Evolutionary conservation across 2,329 filamentous ascomycete genomes (phyloP).

Genomic region (Talaromyces sp.): DNA sequence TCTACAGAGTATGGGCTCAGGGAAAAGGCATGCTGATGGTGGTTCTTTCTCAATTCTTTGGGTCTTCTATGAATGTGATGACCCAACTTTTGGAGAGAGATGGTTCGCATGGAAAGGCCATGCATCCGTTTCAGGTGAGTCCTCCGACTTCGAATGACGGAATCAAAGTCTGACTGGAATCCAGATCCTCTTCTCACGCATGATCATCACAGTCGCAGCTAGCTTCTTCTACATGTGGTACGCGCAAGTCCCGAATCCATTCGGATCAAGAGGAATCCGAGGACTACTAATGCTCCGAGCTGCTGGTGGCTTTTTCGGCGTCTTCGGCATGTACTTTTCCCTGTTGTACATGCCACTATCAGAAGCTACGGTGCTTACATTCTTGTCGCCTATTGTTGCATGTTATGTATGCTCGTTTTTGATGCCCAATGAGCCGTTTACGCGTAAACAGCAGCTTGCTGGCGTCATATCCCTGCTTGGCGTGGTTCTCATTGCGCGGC

Average conservation of each 20-base stretch:
- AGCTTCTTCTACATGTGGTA: conserved; percentile 72
- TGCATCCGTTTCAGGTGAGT: conserved; percentile 71
- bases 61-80: conserved; percentile 78
- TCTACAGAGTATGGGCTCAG: conserved; percentile 49
- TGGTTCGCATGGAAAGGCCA: conserved; percentile 62
- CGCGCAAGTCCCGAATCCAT: conserved; percentile 62
- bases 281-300: conserved; percentile 67
- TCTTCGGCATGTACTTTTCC: conserved; percentile 74
- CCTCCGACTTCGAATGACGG: neutral
- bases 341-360: conserved; percentile 77
- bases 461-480: conserved; percentile 72
- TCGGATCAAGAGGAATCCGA: conserved; percentile 66
- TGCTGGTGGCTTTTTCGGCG: conserved; percentile 69
- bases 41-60: conserved; percentile 73
- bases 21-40: conserved; percentile 75
- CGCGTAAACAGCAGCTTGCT: conserved; percentile 70
- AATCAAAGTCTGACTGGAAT: neutral
- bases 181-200: conserved; percentile 72
- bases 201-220: conserved; percentile 67
- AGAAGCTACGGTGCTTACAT: conserved; percentile 86
- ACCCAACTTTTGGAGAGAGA: conserved; percentile 70
- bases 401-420: conserved; percentile 77
- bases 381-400: conserved; percentile 73
- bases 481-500: conserved; percentile 78
- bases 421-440: conserved; percentile 70